A percentile compares a stretch with the other conserved stretches of the same genome.
These are phyloP conservation scores for Entomortierella parvispora DNA, from an alignment of 192 early-diverging fungal species.

Conservation along the genomic window DNA sequence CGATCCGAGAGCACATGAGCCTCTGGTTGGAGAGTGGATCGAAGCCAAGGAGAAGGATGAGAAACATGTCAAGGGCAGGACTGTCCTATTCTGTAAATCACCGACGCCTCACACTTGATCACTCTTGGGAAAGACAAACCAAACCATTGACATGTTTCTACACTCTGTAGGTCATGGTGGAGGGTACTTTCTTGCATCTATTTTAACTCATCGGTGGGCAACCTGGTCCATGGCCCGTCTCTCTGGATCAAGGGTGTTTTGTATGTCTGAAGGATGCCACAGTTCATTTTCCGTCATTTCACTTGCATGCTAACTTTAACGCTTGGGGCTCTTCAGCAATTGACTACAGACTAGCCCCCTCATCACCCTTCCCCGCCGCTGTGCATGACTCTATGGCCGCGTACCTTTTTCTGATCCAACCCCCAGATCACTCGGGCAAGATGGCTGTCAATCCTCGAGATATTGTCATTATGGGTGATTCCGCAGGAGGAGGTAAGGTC, in stretches of 20 bases:
- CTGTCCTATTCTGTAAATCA: slow-evolving; percentile 76
- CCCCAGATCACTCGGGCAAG: slow-evolving; percentile 56
- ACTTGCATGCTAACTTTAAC: neutral
- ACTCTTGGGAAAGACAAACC: no score
- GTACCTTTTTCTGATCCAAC: slow-evolving; percentile 72
- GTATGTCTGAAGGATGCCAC: slow-evolving; percentile 3
- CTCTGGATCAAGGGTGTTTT: slow-evolving; percentile 56
- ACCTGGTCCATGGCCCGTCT: slow-evolving; percentile 60
- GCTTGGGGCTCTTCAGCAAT: slow-evolving; percentile 49
- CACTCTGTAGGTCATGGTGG: no score
- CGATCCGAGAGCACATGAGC: slow-evolving; percentile 17
- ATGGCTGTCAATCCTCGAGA: slow-evolving; percentile 58
- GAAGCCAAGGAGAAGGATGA: slow-evolving; percentile 27
- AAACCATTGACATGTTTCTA: no score
- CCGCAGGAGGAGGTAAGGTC: slow-evolving; percentile 68
- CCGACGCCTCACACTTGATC: no score
- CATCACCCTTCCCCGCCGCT: slow-evolving; percentile 82
- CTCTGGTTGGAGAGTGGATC: slow-evolving; percentile 55
- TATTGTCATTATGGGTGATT: slow-evolving; percentile 75
- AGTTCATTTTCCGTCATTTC: neutral
- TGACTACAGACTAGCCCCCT: slow-evolving; percentile 86
- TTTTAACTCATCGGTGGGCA: slow-evolving; percentile 51
- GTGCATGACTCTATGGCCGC: slow-evolving; percentile 84
- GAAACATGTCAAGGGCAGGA: slow-evolving; percentile 52
- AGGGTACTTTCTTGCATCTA: slow-evolving; percentile 61